Percentiles rank a stretch among this genome's conserved stretches.
These are phyloP conservation scores for Wickerhamomyces sp. DNA, from an alignment of 1,139 yeast species.

Conservation along the genomic window DNA sequence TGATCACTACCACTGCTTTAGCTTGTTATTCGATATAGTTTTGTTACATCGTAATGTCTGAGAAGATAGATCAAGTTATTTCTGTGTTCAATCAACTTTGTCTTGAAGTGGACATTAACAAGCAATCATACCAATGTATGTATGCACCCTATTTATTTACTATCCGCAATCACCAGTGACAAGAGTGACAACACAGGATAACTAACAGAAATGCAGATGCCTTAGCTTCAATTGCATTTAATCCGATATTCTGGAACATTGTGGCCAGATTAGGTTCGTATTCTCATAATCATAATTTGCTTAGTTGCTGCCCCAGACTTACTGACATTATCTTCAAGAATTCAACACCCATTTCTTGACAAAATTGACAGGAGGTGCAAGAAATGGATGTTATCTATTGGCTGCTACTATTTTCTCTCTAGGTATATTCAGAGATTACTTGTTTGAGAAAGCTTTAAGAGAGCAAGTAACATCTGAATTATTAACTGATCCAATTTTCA, in stretches of 20 bases:
- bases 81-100: constrained; percentile 19
- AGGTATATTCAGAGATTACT: constrained; percentile 77
- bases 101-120: constrained; percentile 18
- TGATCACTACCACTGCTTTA: too few species aligned
- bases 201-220: constrained; percentile 28
- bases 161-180: background rate
- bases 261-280: constrained; percentile 63
- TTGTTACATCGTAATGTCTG: background rate
- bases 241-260: constrained; percentile 93
- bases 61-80: constrained; percentile 10
- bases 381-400: constrained; percentile 74
- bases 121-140: constrained; percentile 18
- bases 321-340: constrained; percentile 34
- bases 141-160: constrained; percentile 1
- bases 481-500: constrained; percentile 35
- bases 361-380: constrained; percentile 63
- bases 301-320: background rate
- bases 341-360: constrained; percentile 73
- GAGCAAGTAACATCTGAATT: constrained; percentile 46
- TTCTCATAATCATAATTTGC: background rate
- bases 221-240: constrained; percentile 67
- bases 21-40: constrained; percentile 2
- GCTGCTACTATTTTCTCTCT: constrained; percentile 79
- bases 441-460: constrained; percentile 66
- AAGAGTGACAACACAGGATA: constrained; percentile 5